Conservation (phyloP, 129 eudicot species). For the Tagetes patula region DNA sequence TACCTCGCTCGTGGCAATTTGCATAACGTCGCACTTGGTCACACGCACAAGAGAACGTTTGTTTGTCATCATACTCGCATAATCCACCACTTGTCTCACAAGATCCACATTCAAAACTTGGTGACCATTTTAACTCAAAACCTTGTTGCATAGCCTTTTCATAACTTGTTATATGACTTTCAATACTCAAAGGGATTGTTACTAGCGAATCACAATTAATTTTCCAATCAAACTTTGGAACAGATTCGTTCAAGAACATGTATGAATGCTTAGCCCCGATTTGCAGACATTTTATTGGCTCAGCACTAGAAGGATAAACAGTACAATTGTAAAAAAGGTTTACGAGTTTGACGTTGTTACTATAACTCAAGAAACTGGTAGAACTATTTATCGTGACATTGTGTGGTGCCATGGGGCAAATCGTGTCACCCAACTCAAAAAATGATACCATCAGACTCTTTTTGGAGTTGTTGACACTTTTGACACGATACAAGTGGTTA, state of each 20-base stretch:
- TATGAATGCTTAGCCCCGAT: conserved; percentile 31
- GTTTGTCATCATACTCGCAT: conserved; percentile 14
- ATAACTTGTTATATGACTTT: conserved; percentile 11
- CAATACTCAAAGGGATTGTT: conserved; percentile 26
- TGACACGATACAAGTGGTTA: conserved; percentile 13
- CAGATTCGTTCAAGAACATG: conserved; percentile 21
- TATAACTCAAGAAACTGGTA: not conserved
- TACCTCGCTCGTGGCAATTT: conserved; percentile 28
- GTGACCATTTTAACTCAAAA: conserved; percentile 30
- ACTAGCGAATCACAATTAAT: conserved; percentile 26
- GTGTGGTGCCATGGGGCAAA: conserved; percentile 8
- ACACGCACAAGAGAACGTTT: conserved; percentile 30
- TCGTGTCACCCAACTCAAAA: conserved; percentile 8
- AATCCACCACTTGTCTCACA: conserved; percentile 34
- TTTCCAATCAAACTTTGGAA: conserved; percentile 35
- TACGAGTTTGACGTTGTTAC: not conserved
- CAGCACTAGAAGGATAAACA: conserved; percentile 30
- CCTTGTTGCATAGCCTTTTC: conserved; percentile 25
- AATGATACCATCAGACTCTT: conserved; percentile 8
- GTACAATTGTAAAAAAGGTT: conserved; percentile 12
- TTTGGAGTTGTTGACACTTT: conserved; percentile 12
- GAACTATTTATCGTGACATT: not conserved
- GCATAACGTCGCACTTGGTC: conserved; percentile 7
- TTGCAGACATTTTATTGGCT: conserved; percentile 35
- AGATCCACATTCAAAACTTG: conserved; percentile 15